These are phyloP conservation scores for Ophiostoma ulmi DNA, from an alignment of 2,329 filamentous ascomycete species.

Conservation along the genomic window DNA sequence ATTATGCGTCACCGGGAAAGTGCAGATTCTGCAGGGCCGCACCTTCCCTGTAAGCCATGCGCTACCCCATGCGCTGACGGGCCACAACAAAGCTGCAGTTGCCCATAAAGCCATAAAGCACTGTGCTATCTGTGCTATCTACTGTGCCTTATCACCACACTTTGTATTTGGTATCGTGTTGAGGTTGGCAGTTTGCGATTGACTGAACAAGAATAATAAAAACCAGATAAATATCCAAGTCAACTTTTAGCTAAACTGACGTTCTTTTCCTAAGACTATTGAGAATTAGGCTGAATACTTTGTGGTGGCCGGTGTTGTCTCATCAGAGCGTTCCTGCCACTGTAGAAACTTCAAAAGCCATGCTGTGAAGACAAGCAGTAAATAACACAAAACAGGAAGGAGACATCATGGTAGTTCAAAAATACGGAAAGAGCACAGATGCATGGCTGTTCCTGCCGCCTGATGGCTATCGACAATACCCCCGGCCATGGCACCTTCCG, in stretches of 20 bases:
- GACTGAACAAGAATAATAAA: neutral
- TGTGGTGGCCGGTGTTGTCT: neutral
- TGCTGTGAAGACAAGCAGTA: neutral
- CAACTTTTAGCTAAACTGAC: no score
- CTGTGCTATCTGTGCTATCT: neutral
- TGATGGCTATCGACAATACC: neutral
- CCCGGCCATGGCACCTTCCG: slow-evolving; percentile 8
- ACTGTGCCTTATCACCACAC: neutral
- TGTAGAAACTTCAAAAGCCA: neutral
- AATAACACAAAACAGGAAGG: neutral
- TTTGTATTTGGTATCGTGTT: neutral
- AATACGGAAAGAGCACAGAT: neutral
- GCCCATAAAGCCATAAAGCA: neutral
- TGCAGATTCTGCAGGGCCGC: slow-evolving; percentile 8
- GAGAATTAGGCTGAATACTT: neutral
- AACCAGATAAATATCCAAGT: neutral
- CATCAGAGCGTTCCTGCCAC: neutral
- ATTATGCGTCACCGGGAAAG: slow-evolving; percentile 1
- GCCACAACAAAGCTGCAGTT: slow-evolving; percentile 1
- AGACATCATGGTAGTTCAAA: neutral
- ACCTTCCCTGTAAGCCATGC: slow-evolving; percentile 9
- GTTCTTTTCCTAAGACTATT: neutral
- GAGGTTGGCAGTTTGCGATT: neutral
- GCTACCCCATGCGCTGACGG: neutral
- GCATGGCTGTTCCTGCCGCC: neutral